These are phyloP conservation scores for Cladophialophora carrionii DNA, from an alignment of 2,329 filamentous ascomycete species.

Conservation along the genomic window DNA sequence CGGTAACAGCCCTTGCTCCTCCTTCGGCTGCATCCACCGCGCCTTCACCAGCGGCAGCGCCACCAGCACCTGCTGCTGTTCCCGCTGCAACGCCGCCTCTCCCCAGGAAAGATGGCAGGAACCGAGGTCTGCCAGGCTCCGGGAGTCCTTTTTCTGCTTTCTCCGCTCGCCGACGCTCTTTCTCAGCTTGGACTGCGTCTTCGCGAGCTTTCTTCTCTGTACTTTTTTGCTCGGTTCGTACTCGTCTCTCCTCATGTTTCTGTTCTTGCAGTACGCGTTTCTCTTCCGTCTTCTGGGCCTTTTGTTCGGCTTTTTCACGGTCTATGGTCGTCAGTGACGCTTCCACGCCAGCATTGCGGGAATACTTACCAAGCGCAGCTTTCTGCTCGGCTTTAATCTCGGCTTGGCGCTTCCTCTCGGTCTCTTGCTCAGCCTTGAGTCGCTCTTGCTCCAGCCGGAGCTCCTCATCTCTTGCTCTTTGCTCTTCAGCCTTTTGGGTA, in stretches of 20 bases:
- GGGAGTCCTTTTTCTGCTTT: slow-evolving; percentile 34
- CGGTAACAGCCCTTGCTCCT: slow-evolving; percentile 16
- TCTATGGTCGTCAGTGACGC: slow-evolving; percentile 28
- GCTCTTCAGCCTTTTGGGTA: slow-evolving; percentile 72
- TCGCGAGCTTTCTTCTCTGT: slow-evolving; percentile 35
- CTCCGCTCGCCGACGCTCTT: slow-evolving; percentile 26
- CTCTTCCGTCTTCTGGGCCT: slow-evolving; percentile 35
- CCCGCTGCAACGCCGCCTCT: slow-evolving; percentile 21
- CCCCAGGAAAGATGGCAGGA: slow-evolving; percentile 27
- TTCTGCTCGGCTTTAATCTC: slow-evolving; percentile 46
- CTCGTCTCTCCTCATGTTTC: slow-evolving; percentile 30
- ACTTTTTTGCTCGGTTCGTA: slow-evolving; percentile 29
- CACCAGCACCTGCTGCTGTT: slow-evolving; percentile 18
- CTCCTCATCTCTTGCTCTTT: slow-evolving; percentile 68
- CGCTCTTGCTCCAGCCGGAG: slow-evolving; percentile 66
- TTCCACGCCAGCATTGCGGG: neutral
- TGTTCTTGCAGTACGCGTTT: slow-evolving; percentile 34
- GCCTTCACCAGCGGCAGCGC: slow-evolving; percentile 18
- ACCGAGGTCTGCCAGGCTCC: slow-evolving; percentile 21
- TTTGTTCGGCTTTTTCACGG: slow-evolving; percentile 35
- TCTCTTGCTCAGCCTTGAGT: slow-evolving; percentile 61
- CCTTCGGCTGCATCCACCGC: slow-evolving; percentile 17
- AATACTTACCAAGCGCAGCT: slow-evolving; percentile 49
- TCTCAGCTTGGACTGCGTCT: slow-evolving; percentile 25
- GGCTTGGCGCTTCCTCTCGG: slow-evolving; percentile 47